A percentile compares a stretch with the other conserved stretches of the same genome.
phyloP scores from a whole-genome alignment of 306 rosid species.

The Alnus glutinosa region DNA sequence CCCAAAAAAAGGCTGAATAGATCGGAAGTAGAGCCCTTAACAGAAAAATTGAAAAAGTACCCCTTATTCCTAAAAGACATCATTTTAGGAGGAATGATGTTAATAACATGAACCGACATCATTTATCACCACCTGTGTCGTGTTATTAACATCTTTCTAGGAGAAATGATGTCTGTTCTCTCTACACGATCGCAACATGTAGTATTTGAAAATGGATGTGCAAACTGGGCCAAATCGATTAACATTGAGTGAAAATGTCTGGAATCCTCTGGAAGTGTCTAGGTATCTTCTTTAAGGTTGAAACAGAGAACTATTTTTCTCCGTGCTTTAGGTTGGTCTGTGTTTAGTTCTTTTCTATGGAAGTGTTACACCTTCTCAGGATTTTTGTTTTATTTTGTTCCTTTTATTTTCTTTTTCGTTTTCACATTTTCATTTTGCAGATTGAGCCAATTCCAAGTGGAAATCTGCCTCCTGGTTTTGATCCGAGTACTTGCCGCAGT shows the following conservation, averaged over 20 bases:
- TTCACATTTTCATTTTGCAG: conserved; percentile 78
- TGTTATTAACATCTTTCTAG: not conserved
- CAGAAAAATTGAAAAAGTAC: not conserved
- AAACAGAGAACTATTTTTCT: not conserved
- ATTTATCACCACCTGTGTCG: not conserved
- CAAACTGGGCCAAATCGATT: not conserved
- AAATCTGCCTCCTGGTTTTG: conserved; percentile 99
- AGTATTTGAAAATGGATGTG: not conserved
- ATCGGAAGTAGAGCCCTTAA: not conserved
- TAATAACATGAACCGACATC: no score
- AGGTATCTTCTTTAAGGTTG: not conserved
- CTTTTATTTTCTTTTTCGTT: conserved; percentile 40
- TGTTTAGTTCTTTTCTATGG: not conserved
- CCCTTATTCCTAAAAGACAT: not conserved
- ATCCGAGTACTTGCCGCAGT: conserved; percentile 99
- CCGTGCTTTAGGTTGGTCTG: not conserved
- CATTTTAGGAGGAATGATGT: not conserved
- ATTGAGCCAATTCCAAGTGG: conserved; percentile 99
- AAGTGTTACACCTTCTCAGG: conserved; percentile 13
- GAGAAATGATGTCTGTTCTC: not conserved
- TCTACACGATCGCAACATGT: no score
- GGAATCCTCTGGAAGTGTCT: not conserved
- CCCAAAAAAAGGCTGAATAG: not conserved
- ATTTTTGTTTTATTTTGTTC: conserved; percentile 27
- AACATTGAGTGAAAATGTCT: not conserved